Evolutionary conservation across 2,329 filamentous ascomycete species (phyloP).

Genomic region (Ophiostoma piceae): DNA sequence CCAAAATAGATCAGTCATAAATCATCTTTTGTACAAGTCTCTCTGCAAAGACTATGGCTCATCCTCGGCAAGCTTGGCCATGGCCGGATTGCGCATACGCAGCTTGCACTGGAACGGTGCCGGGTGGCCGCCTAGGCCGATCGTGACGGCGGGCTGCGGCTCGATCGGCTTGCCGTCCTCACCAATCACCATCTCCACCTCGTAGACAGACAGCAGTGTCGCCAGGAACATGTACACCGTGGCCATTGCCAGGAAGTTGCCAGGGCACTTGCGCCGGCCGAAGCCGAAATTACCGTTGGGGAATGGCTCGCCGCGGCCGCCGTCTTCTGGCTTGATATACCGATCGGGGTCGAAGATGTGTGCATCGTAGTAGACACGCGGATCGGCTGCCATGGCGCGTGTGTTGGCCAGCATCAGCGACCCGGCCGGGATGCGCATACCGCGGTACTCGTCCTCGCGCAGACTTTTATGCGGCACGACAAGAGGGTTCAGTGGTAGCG

Average conservation of each 20-base stretch:
- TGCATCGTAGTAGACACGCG: constrained; percentile 39
- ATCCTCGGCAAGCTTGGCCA: constrained; percentile 18
- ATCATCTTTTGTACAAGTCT: neutral
- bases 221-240: constrained; percentile 41
- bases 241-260: constrained; percentile 46
- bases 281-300: constrained; percentile 49
- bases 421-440: constrained; percentile 53
- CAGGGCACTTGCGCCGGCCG: constrained; percentile 47
- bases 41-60: neutral
- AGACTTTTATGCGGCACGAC: constrained; percentile 52
- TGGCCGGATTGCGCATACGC: constrained; percentile 19
- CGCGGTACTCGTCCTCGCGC: constrained; percentile 52
- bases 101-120: constrained; percentile 27
- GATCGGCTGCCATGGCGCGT: constrained; percentile 43
- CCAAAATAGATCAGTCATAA: neutral
- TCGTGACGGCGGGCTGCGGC: constrained; percentile 26
- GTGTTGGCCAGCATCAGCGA: constrained; percentile 41
- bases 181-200: constrained; percentile 27
- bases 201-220: constrained; percentile 35
- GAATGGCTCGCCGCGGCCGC: constrained; percentile 39
- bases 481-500: constrained; percentile 43
- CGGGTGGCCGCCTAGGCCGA: constrained; percentile 29
- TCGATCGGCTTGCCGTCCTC: constrained; percentile 26
- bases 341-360: constrained; percentile 44
- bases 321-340: constrained; percentile 31